phyloP scores from a whole-genome alignment of 2,329 filamentous ascomycete species.

The Phyllosticta citriasiana region DNA sequence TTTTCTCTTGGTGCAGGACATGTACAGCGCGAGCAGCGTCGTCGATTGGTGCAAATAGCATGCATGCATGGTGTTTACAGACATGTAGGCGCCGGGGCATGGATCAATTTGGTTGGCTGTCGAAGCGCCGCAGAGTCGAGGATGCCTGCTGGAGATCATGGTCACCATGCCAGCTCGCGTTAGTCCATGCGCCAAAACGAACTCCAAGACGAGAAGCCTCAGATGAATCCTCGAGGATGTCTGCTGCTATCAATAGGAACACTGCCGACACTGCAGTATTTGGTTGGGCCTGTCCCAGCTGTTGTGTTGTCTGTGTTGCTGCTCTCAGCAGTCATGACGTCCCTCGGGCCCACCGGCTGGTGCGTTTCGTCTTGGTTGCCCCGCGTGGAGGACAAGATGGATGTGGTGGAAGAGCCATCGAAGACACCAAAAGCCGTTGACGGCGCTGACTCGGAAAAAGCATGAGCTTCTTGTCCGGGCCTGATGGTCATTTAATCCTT shows the following conservation, averaged over 20 bases:
- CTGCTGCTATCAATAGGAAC: not conserved
- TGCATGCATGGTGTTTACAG: not conserved
- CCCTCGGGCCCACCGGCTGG: not conserved
- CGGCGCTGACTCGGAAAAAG: not conserved
- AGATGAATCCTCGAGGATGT: not conserved
- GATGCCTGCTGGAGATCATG: constrained; percentile 7
- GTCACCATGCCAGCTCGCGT: not conserved
- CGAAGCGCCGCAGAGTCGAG: constrained; percentile 10
- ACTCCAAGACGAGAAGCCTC: not conserved
- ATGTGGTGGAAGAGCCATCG: not conserved
- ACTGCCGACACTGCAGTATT: too few relatives aligned
- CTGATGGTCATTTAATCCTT: too few relatives aligned
- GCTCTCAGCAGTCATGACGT: not conserved
- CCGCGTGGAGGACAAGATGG: not conserved
- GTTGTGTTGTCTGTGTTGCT: not conserved
- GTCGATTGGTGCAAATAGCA: constrained; percentile 1
- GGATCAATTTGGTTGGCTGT: constrained; percentile 24
- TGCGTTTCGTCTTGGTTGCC: not conserved
- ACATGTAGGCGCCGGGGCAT: constrained; percentile 14
- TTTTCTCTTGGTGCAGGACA: constrained; percentile 1
- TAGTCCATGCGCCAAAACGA: not conserved
- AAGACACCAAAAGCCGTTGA: not conserved
- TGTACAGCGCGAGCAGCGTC: not conserved
- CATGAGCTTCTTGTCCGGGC: too few relatives aligned
- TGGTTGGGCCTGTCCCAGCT: too few relatives aligned